Evolutionary conservation across 2,329 filamentous ascomycete species (phyloP).

Genomic region (Fusarium piperis): DNA sequence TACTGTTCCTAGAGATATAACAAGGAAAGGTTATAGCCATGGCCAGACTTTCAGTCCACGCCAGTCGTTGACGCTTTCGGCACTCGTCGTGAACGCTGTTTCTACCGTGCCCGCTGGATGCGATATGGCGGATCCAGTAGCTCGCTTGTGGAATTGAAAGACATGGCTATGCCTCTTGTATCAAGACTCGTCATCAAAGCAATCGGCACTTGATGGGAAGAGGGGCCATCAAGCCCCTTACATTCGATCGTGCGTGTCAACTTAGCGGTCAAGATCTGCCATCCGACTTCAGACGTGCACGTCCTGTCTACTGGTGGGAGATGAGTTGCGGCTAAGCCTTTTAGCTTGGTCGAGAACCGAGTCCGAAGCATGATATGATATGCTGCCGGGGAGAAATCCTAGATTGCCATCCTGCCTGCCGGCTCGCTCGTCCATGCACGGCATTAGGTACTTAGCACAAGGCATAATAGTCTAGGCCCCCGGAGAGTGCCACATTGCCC

Average conservation of each 20-base stretch:
- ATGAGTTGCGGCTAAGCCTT: conserved; percentile 9
- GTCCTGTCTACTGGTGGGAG: not conserved
- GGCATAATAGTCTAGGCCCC: not conserved
- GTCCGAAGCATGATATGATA: not conserved
- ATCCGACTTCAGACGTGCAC: not conserved
- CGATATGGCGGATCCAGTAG: not conserved
- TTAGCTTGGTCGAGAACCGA: conserved; percentile 1
- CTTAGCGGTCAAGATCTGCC: not conserved
- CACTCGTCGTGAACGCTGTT: not conserved
- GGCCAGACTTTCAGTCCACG: not conserved
- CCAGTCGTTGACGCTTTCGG: not conserved
- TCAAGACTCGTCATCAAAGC: not conserved
- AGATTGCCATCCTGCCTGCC: not conserved
- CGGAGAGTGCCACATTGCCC: not conserved
- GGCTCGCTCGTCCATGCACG: not conserved
- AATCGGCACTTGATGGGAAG: not conserved
- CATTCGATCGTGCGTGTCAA: not conserved
- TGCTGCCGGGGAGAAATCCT: not conserved
- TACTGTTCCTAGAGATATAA: not conserved
- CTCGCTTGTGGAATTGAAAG: not conserved
- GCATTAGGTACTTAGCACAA: not conserved
- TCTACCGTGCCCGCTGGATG: not conserved
- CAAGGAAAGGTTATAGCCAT: not conserved
- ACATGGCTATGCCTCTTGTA: not conserved
- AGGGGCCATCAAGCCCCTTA: not conserved